Conservation (phyloP, 495 filamentous ascomycete genomes). For the Lindgomyces ingoldianus region DNA sequence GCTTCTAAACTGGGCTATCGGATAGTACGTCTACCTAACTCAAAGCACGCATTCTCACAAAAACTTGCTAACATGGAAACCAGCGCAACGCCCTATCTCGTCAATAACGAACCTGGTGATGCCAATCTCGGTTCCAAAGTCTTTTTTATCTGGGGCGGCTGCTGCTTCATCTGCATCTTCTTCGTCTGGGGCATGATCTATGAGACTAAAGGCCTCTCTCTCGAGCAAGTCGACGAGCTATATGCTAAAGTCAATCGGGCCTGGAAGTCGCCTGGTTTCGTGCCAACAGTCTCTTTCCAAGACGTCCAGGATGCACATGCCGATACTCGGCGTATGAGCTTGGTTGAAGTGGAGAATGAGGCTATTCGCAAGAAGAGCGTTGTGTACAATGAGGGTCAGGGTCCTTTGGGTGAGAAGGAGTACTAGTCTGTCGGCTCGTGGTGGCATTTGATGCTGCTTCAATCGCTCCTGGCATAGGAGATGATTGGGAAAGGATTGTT, state of each 20-base stretch:
- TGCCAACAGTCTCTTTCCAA: slow-evolving; percentile 44
- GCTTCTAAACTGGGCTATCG: slow-evolving; percentile 49
- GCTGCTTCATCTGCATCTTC: slow-evolving; percentile 44
- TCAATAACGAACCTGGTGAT: slow-evolving; percentile 42
- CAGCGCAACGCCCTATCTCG: slow-evolving; percentile 45
- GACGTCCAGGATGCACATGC: slow-evolving; percentile 34
- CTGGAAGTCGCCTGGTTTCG: slow-evolving; percentile 39
- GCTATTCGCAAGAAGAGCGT: slow-evolving; percentile 32
- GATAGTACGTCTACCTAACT: slow-evolving; percentile 34
- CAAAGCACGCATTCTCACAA: neutral
- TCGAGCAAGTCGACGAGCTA: slow-evolving; percentile 48
- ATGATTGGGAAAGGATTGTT: too few species aligned
- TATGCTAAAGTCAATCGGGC: slow-evolving; percentile 41
- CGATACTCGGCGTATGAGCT: slow-evolving; percentile 26
- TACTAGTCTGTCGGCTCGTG: too few species aligned
- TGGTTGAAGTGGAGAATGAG: slow-evolving; percentile 28
- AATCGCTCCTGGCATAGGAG: too few species aligned
- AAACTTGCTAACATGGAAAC: neutral
- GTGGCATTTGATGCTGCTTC: too few species aligned
- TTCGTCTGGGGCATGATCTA: slow-evolving; percentile 47
- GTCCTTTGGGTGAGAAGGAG: slow-evolving; percentile 17
- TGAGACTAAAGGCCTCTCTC: slow-evolving; percentile 46
- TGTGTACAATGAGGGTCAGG: slow-evolving; percentile 21
- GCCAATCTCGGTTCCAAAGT: slow-evolving; percentile 46
- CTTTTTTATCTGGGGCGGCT: slow-evolving; percentile 48